These are phyloP conservation scores for Haplosporangium gracile DNA, from an alignment of 192 early-diverging fungal species.

Conservation along the genomic window DNA sequence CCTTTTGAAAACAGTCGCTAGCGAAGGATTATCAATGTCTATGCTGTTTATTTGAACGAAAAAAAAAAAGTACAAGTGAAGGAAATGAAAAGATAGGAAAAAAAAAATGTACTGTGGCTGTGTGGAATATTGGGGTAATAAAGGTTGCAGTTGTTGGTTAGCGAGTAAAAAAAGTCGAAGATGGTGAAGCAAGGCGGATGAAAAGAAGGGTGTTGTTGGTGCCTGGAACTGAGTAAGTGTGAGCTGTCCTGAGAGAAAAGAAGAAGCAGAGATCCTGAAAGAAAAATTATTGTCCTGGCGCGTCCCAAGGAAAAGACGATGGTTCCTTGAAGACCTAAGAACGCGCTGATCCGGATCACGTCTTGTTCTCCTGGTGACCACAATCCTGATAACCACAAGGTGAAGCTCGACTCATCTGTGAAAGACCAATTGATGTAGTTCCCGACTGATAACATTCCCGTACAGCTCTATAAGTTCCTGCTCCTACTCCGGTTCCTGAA, in stretches of 20 bases:
- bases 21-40: neutral
- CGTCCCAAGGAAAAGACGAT: neutral
- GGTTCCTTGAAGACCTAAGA: neutral
- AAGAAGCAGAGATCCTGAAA: too few species aligned
- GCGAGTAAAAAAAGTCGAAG: neutral
- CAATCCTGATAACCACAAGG: neutral
- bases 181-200: neutral
- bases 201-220: neutral
- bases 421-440: neutral
- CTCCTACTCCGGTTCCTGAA: neutral
- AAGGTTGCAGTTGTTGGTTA: neutral
- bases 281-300: too few species aligned
- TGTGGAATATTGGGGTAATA: neutral
- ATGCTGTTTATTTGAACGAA: conserved; percentile 5
- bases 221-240: neutral
- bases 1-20: neutral
- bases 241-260: neutral
- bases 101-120: neutral
- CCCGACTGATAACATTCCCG: neutral
- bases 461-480: neutral
- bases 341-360: neutral
- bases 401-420: neutral
- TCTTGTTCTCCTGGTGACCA: too few species aligned
- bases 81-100: neutral
- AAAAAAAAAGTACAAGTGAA: neutral